Conservation (phyloP, 2,329 filamentous ascomycete genomes). For the Fusarium sp. region DNA sequence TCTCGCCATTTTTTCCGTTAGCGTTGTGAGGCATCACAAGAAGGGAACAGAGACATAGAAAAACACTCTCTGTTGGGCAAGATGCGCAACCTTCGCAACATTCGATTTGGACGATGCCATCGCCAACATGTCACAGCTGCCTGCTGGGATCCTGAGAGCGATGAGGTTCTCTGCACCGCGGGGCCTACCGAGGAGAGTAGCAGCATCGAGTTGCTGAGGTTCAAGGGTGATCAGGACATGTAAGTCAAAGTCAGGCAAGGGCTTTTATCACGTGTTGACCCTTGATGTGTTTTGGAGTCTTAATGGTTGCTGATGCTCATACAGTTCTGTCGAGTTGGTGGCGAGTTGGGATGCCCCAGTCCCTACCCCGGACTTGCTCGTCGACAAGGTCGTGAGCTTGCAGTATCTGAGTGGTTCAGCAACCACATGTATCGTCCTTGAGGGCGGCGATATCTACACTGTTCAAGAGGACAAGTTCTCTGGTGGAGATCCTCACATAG, state of each 20-base stretch:
- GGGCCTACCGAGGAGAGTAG: conserved; percentile 79
- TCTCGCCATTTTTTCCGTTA: conserved; percentile 32
- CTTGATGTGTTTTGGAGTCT: background rate
- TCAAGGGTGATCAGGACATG: conserved; percentile 60
- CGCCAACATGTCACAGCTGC: conserved; percentile 76
- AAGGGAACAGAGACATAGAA: background rate
- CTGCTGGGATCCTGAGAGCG: conserved; percentile 86
- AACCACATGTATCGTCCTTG: conserved; percentile 84
- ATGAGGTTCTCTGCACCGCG: conserved; percentile 84
- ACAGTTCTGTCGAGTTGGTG: conserved; percentile 58
- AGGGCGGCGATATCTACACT: conserved; percentile 90
- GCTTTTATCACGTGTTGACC: background rate
- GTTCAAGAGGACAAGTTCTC: conserved; percentile 72
- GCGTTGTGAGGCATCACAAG: conserved; percentile 7
- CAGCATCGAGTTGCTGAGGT: conserved; percentile 77
- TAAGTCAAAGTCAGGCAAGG: conserved; percentile 52
- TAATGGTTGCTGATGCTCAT: conserved; percentile 36
- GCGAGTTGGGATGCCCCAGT: conserved; percentile 93
- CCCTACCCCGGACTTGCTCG: conserved; percentile 78
- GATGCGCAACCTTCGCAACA: conserved; percentile 92
- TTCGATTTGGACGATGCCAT: conserved; percentile 76
- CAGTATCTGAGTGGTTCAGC: conserved; percentile 87
- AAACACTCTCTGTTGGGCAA: background rate
- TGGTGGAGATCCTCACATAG: conserved; percentile 79
- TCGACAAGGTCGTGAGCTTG: conserved; percentile 81